These are phyloP conservation scores for Candida alai DNA, from an alignment of 805 yeast species.

Conservation along the genomic window DNA sequence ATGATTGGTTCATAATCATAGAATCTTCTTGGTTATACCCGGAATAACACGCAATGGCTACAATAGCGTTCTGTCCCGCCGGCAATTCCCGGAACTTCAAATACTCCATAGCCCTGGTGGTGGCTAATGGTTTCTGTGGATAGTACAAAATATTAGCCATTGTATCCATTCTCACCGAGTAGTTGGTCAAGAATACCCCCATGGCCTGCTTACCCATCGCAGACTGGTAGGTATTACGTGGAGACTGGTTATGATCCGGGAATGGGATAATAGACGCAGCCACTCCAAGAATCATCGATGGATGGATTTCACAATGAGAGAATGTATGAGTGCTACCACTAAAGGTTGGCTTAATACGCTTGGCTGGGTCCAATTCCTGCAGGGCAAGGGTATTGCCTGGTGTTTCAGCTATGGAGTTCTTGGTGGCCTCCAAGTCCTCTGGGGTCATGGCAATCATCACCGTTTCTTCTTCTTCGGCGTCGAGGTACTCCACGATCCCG, in stretches of 20 bases:
- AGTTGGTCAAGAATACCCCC: slow-evolving; percentile 97
- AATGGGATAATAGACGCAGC: slow-evolving; percentile 98
- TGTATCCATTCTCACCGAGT: slow-evolving; percentile 96
- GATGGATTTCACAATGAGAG: slow-evolving; percentile 99
- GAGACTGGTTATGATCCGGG: slow-evolving; percentile 99
- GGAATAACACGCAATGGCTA: slow-evolving; percentile 95
- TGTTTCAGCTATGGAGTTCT: slow-evolving; percentile 37
- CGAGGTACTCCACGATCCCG: slow-evolving; percentile 94
- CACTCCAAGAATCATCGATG: slow-evolving; percentile 97
- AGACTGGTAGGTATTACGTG: slow-evolving; percentile 98
- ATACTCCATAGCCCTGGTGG: slow-evolving; percentile 96
- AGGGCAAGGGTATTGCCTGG: slow-evolving; percentile 38
- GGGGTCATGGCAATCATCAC: slow-evolving; percentile 98
- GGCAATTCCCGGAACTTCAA: slow-evolving; percentile 96
- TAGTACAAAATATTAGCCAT: slow-evolving; percentile 97
- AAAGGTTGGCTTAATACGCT: slow-evolving; percentile 73
- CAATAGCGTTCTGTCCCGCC: slow-evolving; percentile 98
- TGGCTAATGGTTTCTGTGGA: slow-evolving; percentile 97
- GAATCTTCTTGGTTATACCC: slow-evolving; percentile 99
- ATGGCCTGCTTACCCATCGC: slow-evolving; percentile 99
- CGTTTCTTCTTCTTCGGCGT: slow-evolving; percentile 98
- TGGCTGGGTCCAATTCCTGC: slow-evolving; percentile 66
- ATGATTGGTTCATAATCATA: slow-evolving; percentile 98
- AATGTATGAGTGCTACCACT: slow-evolving; percentile 64
- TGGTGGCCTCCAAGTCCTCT: slow-evolving; percentile 80